phyloP scores from a whole-genome alignment of 2,329 filamentous ascomycete species.

The Clarireedia sp. region DNA sequence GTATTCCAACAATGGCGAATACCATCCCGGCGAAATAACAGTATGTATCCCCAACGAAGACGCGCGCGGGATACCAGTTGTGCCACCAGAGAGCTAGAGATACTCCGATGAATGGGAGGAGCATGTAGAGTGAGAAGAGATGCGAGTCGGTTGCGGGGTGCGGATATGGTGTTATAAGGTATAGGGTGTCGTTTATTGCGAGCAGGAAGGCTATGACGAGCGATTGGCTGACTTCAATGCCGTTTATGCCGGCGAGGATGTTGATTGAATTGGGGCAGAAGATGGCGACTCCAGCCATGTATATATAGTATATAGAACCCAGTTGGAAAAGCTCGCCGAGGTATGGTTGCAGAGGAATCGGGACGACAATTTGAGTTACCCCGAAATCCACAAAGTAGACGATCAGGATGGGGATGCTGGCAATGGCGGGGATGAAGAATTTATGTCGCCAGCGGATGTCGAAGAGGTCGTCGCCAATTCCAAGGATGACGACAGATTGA shows the following conservation, averaged over 20 bases:
- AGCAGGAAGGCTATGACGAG: constrained; percentile 81
- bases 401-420: constrained; percentile 84
- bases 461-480: constrained; percentile 91
- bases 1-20: constrained; percentile 91
- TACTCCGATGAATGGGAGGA: constrained; percentile 90
- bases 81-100: constrained; percentile 78
- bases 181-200: constrained; percentile 78
- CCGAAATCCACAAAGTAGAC: constrained; percentile 99
- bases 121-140: constrained; percentile 88
- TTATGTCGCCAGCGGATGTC: constrained; percentile 99
- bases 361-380: constrained; percentile 90
- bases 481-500: constrained; percentile 82
- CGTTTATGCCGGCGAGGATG: constrained; percentile 98
- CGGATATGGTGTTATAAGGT: constrained; percentile 74
- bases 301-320: constrained; percentile 78
- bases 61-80: constrained; percentile 92
- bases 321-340: constrained; percentile 75
- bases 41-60: constrained; percentile 97
- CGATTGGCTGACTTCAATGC: constrained; percentile 92
- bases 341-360: constrained; percentile 74
- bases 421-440: constrained; percentile 92
- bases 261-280: constrained; percentile 99
- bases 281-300: constrained; percentile 94
- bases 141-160: constrained; percentile 95
- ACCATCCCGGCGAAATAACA: constrained; percentile 99